Base-by-base conservation (phyloP, 2,329 filamentous ascomycete genomes). In the Aspergillus pseudoglaucus region DNA sequence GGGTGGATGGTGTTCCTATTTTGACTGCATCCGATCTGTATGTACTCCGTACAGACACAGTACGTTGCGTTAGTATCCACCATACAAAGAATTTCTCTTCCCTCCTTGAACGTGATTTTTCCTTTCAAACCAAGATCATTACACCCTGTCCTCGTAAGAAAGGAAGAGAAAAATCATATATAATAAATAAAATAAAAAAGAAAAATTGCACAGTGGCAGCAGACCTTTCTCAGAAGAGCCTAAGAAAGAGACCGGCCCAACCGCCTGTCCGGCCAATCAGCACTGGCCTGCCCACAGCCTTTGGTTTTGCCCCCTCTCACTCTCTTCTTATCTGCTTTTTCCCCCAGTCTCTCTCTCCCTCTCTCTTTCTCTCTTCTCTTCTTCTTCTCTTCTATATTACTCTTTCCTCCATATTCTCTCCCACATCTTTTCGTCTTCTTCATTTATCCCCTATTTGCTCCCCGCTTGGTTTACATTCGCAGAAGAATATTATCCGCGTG, bases 281-380 rank as follows among this genome's bases (percentile, higher is more conserved):
- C 39, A 18, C 51, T 45, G 50, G 57, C 57, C 41, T 25, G 32
- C 10, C 15, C 22, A 42, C 14, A n/a, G 22, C 12, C 40, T 27
- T 15, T 22, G 22, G 54, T 46, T 46, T 51, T 59, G 54, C 56
- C 60, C 60, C 32, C 57, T 39, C 37, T 39, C 37, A 12, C 17
- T 22, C 37, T 39, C 37, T 20, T 20, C 25, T 30, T 30, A 30
- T 30, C 25, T 30, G 25, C 25, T 30, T 30, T 30, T 30, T 30
- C 25, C 25, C 25, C 25, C 46, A 49, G 52, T 57, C 53, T 56
- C 59, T 56, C 53, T 58, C 57, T 60, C 58, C 53, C 55, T 56
- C 53, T 55, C 52, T 33, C 25, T 43, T 22, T 39, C 47, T 38
- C 49, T 37, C 38, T 44, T 44, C 45, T 44, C 49, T 44, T 41